phyloP scores from a whole-genome alignment of 2,329 filamentous ascomycete genomes.

The Trichophyton mentagrophytes region DNA sequence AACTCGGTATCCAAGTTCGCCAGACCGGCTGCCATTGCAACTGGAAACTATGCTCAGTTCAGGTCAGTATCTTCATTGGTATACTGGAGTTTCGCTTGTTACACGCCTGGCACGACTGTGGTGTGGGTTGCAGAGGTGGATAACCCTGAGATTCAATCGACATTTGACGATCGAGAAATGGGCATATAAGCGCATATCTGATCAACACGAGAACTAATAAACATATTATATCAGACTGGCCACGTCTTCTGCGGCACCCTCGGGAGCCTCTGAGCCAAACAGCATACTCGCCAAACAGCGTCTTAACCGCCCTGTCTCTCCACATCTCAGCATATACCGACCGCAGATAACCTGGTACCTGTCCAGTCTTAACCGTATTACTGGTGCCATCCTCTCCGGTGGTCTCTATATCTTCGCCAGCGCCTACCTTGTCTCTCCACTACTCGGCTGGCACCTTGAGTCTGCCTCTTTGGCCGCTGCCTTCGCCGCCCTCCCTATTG shows the following conservation, averaged over 20 bases:
- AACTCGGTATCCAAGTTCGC: slow-evolving; percentile 32
- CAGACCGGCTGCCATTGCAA: slow-evolving; percentile 33
- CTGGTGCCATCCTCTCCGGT: slow-evolving; percentile 60
- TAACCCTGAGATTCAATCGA: no score
- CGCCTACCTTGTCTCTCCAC: slow-evolving; percentile 68
- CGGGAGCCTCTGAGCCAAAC: slow-evolving; percentile 23
- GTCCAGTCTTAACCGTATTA: slow-evolving; percentile 68
- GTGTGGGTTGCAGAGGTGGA: no score
- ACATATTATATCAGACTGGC: slow-evolving; percentile 11
- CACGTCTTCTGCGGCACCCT: slow-evolving; percentile 16
- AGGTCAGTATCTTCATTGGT: slow-evolving; percentile 23
- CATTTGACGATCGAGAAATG: background rate
- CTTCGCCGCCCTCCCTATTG: slow-evolving; percentile 49
- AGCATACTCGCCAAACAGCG: slow-evolving; percentile 69
- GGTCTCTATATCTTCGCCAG: slow-evolving; percentile 66
- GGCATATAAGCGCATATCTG: background rate
- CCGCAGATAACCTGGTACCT: slow-evolving; percentile 75
- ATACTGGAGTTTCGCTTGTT: no score
- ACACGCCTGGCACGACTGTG: background rate
- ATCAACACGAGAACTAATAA: background rate
- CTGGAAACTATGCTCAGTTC: slow-evolving; percentile 32
- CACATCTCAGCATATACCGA: slow-evolving; percentile 77
- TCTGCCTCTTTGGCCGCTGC: slow-evolving; percentile 50
- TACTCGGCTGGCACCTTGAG: slow-evolving; percentile 59
- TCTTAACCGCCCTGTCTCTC: slow-evolving; percentile 64